Percentiles rank a stretch among this genome's conserved stretches.
Evolutionary conservation across 2,329 filamentous ascomycete genomes (phyloP).

Genomic region (Myriosclerotinia scirpicola): DNA sequence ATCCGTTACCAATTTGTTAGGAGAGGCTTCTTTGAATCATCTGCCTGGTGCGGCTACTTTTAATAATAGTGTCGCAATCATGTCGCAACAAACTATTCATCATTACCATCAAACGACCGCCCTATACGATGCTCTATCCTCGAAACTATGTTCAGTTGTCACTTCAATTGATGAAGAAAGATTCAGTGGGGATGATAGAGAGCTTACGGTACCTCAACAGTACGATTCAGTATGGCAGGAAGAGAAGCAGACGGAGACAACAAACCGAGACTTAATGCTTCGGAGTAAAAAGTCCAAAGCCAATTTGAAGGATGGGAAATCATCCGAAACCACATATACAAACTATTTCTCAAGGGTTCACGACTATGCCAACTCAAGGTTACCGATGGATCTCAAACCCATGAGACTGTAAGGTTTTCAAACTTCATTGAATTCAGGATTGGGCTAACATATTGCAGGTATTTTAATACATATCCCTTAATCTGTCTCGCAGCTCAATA

Average conservation of each 20-base stretch:
- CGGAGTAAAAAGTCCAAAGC: constrained; percentile 40
- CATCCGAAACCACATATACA: constrained; percentile 47
- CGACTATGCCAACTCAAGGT: constrained; percentile 72
- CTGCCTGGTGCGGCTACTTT: constrained; percentile 42
- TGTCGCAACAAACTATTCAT: constrained; percentile 47
- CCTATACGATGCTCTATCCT: constrained; percentile 59
- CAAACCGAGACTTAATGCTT: constrained; percentile 26
- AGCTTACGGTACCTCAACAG: constrained; percentile 44
- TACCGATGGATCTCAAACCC: constrained; percentile 66
- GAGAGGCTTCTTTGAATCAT: constrained; percentile 41
- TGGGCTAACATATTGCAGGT: constrained; percentile 45
- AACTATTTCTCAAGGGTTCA: constrained; percentile 76
- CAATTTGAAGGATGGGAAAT: constrained; percentile 41
- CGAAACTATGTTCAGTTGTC: constrained; percentile 66
- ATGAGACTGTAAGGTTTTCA: constrained; percentile 56
- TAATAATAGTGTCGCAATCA: constrained; percentile 47
- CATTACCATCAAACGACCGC: constrained; percentile 49
- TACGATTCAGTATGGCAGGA: constrained; percentile 30
- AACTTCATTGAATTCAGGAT: neutral
- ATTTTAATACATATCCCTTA: constrained; percentile 73
- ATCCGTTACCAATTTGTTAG: constrained; percentile 41
- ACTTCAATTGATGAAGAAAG: constrained; percentile 69
- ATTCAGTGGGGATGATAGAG: constrained; percentile 53
- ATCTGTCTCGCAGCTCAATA: constrained; percentile 78
- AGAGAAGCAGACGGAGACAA: constrained; percentile 29